Percentiles rank a stretch among this genome's conserved stretches.
These are phyloP conservation scores for Kodamaea derodonti DNA, from an alignment of 1,139 yeast genomes.

Conservation along the genomic window DNA sequence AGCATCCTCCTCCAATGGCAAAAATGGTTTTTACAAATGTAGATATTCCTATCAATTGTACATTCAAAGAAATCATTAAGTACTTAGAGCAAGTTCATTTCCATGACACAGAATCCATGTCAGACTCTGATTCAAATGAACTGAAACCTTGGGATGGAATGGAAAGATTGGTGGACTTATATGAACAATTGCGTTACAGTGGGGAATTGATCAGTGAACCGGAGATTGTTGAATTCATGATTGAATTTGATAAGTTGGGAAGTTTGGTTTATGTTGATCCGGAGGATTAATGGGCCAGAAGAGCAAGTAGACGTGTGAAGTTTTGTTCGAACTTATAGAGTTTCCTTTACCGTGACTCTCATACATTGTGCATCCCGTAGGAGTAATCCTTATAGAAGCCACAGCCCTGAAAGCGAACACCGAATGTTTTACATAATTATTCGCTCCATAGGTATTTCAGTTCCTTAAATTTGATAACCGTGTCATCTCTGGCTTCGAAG, in stretches of 20 bases:
- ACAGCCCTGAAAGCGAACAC: too few relatives aligned
- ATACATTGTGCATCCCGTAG: too few relatives aligned
- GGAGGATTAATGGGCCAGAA: background rate
- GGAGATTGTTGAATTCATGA: constrained; percentile 61
- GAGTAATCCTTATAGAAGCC: too few relatives aligned
- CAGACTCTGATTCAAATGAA: background rate
- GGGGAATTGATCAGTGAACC: constrained; percentile 56
- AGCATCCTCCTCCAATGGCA: constrained; percentile 1
- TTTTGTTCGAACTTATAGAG: too few relatives aligned
- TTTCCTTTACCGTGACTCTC: too few relatives aligned
- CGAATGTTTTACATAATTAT: too few relatives aligned
- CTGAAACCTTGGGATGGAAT: constrained; percentile 10
- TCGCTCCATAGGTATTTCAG: too few relatives aligned
- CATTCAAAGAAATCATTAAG: constrained; percentile 47
- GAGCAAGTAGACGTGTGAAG: too few relatives aligned
- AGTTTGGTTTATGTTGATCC: constrained; percentile 4
- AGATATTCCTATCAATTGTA: constrained; percentile 35
- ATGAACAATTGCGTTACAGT: constrained; percentile 70
- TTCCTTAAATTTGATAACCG: too few relatives aligned
- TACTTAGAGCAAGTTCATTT: constrained; percentile 15
- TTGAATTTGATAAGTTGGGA: constrained; percentile 15
- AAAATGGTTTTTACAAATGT: constrained; percentile 35
- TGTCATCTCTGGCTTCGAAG: too few relatives aligned
- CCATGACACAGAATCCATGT: constrained; percentile 9
- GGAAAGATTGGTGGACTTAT: constrained; percentile 45